These are phyloP conservation scores for Mycena olivaceomarginata DNA, from an alignment of 768 basidiomycete species.

Conservation along the genomic window DNA sequence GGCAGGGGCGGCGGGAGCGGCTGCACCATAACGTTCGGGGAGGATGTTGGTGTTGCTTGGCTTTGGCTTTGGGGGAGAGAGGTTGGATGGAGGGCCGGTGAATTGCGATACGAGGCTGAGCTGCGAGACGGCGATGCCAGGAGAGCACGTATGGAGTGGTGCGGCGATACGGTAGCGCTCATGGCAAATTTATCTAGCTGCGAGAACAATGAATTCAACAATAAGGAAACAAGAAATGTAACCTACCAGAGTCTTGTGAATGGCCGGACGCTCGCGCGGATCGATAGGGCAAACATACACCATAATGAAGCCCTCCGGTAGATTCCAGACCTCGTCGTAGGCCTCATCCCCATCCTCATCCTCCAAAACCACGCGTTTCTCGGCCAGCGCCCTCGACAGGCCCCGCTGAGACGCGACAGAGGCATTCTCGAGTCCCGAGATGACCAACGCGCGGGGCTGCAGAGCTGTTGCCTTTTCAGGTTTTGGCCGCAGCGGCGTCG, in stretches of 20 bases:
- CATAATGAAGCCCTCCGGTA: constrained; percentile 83
- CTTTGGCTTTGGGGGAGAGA: constrained; percentile 48
- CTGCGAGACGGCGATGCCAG: constrained; percentile 45
- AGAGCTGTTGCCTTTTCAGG: constrained; percentile 48
- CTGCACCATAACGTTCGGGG: constrained; percentile 44
- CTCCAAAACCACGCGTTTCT: constrained; percentile 71
- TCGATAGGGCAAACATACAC: constrained; percentile 85
- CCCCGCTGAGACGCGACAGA: constrained; percentile 73
- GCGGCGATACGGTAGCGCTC: constrained; percentile 77
- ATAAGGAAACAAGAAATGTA: constrained; percentile 15
- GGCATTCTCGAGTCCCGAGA: constrained; percentile 83
- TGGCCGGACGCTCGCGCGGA: constrained; percentile 76
- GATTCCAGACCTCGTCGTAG: constrained; percentile 66
- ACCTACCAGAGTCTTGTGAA: constrained; percentile 81
- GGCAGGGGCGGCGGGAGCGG: constrained; percentile 55
- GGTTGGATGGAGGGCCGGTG: constrained; percentile 51
- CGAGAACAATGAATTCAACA: constrained; percentile 19
- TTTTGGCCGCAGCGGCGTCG: constrained; percentile 49
- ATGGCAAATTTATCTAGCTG: constrained; percentile 89
- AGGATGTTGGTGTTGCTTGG: constrained; percentile 44
- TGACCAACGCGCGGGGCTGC: constrained; percentile 77
- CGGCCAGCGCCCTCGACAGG: constrained; percentile 70
- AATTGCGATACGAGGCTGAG: constrained; percentile 41
- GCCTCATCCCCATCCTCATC: constrained; percentile 56
- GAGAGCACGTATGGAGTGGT: constrained; percentile 60